A percentile compares a stretch with the other conserved stretches of the same genome.
These are phyloP conservation scores for Annulohypoxylon stygium DNA, from an alignment of 495 filamentous ascomycete species.

Conservation along the genomic window DNA sequence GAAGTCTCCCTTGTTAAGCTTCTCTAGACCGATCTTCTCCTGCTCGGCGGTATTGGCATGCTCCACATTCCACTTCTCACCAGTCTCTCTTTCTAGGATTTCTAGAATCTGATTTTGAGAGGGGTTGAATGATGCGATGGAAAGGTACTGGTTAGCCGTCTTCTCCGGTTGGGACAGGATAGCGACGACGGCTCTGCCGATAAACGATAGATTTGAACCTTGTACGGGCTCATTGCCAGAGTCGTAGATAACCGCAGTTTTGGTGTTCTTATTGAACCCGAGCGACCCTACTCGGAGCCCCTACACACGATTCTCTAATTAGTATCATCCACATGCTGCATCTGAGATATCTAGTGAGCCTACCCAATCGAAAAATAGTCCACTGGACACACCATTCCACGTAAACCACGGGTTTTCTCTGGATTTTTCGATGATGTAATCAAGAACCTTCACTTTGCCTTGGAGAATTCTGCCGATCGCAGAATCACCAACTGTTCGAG, in stretches of 20 bases:
- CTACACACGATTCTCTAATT: conserved; percentile 49
- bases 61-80: conserved; percentile 56
- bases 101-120: conserved; percentile 68
- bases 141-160: conserved; percentile 67
- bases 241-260: conserved; percentile 63
- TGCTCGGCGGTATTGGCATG: conserved; percentile 58
- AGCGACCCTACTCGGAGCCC: conserved; percentile 56
- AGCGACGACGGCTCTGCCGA: conserved; percentile 63
- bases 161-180: conserved; percentile 64
- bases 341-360: conserved; percentile 8
- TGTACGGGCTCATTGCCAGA: conserved; percentile 66
- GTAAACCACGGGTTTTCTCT: conserved; percentile 57
- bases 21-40: conserved; percentile 59
- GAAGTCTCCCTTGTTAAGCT: conserved; percentile 58
- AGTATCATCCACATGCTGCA: neutral
- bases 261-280: conserved; percentile 59
- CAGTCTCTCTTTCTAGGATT: conserved; percentile 63
- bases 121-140: conserved; percentile 63
- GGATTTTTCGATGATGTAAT: conserved; percentile 62
- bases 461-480: conserved; percentile 59
- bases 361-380: conserved; percentile 67
- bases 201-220: conserved; percentile 59
- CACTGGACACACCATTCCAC: conserved; percentile 66
- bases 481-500: conserved; percentile 49
- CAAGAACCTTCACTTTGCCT: conserved; percentile 63